These are phyloP conservation scores for Phaeosphaeria sp. DNA, from an alignment of 2,329 filamentous ascomycete species.

Conservation along the genomic window DNA sequence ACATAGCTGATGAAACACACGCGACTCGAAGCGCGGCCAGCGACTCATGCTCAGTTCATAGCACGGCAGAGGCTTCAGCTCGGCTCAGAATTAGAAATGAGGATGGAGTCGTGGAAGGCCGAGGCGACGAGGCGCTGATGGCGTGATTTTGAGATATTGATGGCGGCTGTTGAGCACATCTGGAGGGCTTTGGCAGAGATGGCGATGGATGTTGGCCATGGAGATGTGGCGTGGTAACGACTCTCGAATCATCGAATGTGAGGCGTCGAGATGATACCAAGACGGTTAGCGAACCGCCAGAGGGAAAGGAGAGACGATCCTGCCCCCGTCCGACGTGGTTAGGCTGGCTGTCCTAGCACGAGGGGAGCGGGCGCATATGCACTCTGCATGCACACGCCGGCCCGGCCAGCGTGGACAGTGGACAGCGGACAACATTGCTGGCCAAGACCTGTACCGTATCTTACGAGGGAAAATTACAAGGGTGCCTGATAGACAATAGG, in stretches of 20 bases:
- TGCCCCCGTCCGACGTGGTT: background rate
- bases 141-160: background rate
- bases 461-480: no score
- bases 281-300: background rate
- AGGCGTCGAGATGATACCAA: background rate
- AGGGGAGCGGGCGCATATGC: background rate
- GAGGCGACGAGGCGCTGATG: background rate
- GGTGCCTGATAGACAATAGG: no score
- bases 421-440: background rate
- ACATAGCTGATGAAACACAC: background rate
- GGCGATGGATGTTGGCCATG: background rate
- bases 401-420: background rate
- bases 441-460: background rate
- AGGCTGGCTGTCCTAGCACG: background rate
- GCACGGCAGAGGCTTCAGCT: background rate
- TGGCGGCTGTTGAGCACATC: no score
- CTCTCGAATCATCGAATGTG: background rate
- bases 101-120: no score
- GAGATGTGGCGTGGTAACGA: background rate
- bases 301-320: background rate
- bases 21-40: constrained; percentile 1
- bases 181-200: no score
- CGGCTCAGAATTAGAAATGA: background rate
- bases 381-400: background rate
- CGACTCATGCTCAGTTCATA: constrained; percentile 5